Base-by-base conservation (phyloP, 2,329 filamentous ascomycete species). In the Monilinia fructigena region DNA sequence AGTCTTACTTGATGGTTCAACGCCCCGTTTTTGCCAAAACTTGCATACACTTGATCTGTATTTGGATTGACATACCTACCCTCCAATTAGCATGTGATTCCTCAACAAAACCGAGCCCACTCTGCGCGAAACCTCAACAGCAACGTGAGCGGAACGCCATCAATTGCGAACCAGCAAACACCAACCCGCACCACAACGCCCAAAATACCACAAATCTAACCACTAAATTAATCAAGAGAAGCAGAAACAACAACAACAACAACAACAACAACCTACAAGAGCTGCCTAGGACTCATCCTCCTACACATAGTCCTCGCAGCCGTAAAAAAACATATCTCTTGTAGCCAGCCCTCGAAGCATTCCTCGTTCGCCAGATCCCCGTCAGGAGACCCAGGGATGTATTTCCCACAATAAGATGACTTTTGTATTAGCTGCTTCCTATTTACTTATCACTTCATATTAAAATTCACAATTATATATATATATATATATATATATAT, bases 41-140 rank as follows among this genome's bases (percentile, higher is more conserved):
- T 50, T 11, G 59, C 59, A 23, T 76, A 76, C 3, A 66, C 62
- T 28, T 70, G 67, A 40, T 74, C 71, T 26, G 73, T 74, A 5
- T 68, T 67, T 20, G 68, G 45, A 1, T 50, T 59, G 16, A 74
- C 4, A 55, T 69, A 72, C 66, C 72, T 73, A 40, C 53, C 16
- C 54, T 45, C 23, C n/a, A 50, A 18, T 67, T 20, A 59, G 56
- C 56, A 48, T 35, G 28, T 48, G 53, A 50, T 62, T 16, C 38
- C 11, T 7, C 40, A 42, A 42, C 12, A 3, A 18, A 18, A 10
- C 40, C 40, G 40, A 42, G 40, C 40, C 16, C 4, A 16, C 4
- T 16, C 40, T 10, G 4, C 40, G 16, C 12, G 40, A 42, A 42
- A 14, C 0, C 3, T 16, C 40, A 16, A 1, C 40, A 16, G 12